Evolutionary conservation across 2,329 filamentous ascomycete species (phyloP).

Genomic region (Microsporum canis): DNA sequence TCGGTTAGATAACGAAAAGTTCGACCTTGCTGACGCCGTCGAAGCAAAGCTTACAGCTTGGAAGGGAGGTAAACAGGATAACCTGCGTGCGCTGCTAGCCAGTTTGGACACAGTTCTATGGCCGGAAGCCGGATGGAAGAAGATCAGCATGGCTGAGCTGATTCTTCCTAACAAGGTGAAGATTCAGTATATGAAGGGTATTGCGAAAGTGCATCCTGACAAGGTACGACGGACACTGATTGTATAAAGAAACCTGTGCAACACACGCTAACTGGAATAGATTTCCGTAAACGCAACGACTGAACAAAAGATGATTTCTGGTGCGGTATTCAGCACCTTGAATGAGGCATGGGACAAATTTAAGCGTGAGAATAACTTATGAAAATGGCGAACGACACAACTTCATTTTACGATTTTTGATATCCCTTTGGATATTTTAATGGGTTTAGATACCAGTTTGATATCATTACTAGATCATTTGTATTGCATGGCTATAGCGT

Average conservation of each 20-base stretch:
- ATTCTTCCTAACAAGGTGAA: slow-evolving; percentile 93
- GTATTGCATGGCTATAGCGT: background rate
- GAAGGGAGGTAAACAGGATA: slow-evolving; percentile 87
- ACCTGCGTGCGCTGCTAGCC: slow-evolving; percentile 73
- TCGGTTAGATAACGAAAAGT: slow-evolving; percentile 80
- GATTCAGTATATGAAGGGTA: slow-evolving; percentile 97
- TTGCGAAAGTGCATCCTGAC: slow-evolving; percentile 95
- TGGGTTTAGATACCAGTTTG: slow-evolving; percentile 2
- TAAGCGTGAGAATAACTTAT: slow-evolving; percentile 51
- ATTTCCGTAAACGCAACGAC: slow-evolving; percentile 53
- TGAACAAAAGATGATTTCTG: slow-evolving; percentile 56
- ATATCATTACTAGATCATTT: background rate
- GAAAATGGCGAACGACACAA: slow-evolving; percentile 5
- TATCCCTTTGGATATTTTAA: background rate
- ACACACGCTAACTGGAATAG: slow-evolving; percentile 25
- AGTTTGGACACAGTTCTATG: slow-evolving; percentile 84
- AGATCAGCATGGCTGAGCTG: slow-evolving; percentile 85
- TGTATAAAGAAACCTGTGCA: background rate
- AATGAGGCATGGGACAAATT: slow-evolving; percentile 62
- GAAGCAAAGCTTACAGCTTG: slow-evolving; percentile 68
- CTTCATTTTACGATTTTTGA: background rate
- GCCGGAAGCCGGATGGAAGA: slow-evolving; percentile 91
- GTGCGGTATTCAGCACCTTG: slow-evolving; percentile 51
- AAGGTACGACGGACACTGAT: slow-evolving; percentile 57
- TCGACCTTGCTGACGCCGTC: slow-evolving; percentile 74